These are phyloP conservation scores for Yarrowia yakushimensis DNA, from an alignment of 805 yeast genomes.

Conservation along the genomic window DNA sequence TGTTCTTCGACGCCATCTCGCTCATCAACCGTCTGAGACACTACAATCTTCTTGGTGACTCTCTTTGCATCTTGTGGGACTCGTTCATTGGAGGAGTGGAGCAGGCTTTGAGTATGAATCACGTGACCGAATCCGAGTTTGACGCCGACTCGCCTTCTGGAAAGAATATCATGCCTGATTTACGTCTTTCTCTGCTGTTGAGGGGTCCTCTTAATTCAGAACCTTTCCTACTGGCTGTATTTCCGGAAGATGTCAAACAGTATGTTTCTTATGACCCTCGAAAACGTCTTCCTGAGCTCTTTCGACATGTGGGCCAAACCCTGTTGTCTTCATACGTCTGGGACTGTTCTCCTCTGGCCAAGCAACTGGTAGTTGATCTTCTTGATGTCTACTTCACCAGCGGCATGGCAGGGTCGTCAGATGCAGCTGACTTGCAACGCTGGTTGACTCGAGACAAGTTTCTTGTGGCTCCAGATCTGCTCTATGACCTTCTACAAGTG, in stretches of 20 bases:
- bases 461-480: background rate
- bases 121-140: background rate
- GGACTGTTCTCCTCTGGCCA: constrained; percentile 5
- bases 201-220: background rate
- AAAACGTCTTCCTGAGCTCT: background rate
- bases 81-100: background rate
- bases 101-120: background rate
- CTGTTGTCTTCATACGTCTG: background rate
- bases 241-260: background rate
- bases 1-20: background rate
- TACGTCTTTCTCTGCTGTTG: background rate
- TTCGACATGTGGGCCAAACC: background rate
- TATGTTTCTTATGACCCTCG: background rate
- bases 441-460: constrained; percentile 1
- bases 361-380: background rate
- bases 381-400: background rate
- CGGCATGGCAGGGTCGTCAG: background rate
- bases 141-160: constrained; percentile 1
- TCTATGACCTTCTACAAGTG: background rate
- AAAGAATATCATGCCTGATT: background rate
- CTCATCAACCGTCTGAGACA: background rate
- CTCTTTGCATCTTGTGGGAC: constrained; percentile 8
- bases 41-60: background rate
- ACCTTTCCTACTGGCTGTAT: background rate
- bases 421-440: background rate